Base-by-base conservation (phyloP, 2,329 filamentous ascomycete species). In the Penicillium sumatraense region DNA sequence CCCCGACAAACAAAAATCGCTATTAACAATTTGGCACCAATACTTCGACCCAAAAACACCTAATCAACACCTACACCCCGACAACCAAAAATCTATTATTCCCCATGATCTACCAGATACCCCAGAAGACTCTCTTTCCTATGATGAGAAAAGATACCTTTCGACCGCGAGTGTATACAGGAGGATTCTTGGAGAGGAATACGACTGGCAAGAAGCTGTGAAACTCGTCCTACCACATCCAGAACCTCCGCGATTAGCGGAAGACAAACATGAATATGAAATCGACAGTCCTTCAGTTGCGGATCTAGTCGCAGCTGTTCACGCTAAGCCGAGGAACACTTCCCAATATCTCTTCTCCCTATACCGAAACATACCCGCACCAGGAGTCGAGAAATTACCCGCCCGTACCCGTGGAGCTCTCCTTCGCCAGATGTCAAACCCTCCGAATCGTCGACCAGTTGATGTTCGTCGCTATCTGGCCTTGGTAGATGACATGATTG, bases 401-500 rank as follows among this genome's bases (percentile, higher is more conserved):
- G 70, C 75, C 18, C 56, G 68, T 4, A 75, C 86, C 45, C 83
- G 92, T 16, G 85, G 86, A 50, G 73, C 78, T 7, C 77, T 96
- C 18, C 78, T 96, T 49, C 85, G 83, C 51, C 83, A 86, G 38
- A 83, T 96, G 59, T 87, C 89, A 18, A 82, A 84, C 42, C 76
- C 77, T 11, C 65, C 59, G 9, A 66, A 75, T 36, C 69, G 70
- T 40, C 69, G 72, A 24, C 70, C 67, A 62, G 64, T 66, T 16
- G 44, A 96, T 92, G 89, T 79, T 90, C 65, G 75, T 47, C 88
- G 90, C 51, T 98, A 93, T 74, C 88, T 97, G 59, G 86, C 87
- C 5, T 78, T 97, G 21, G 81, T 98, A 16, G 87, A 93, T 59
- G 93, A 99, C 66, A 88, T 96, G 77, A 89, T 90, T 65, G 81